Base-by-base conservation (phyloP, 2,329 filamentous ascomycete species). In the Fusarium sp. region DNA sequence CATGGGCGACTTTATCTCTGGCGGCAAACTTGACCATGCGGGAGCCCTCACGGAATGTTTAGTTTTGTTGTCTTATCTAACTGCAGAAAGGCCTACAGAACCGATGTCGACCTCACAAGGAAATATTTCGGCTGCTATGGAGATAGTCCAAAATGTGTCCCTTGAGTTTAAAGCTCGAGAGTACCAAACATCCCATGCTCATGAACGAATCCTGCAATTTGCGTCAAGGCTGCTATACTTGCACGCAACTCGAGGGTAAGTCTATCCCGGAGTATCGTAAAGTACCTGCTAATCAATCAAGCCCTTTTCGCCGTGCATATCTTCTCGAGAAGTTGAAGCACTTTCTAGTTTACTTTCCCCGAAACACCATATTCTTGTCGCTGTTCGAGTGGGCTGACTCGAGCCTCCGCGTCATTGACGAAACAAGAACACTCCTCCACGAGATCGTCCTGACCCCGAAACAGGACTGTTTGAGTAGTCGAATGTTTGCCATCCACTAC, bases 381-480 rank as follows among this genome's bases (percentile, higher is more conserved):
- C 77, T 95, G 0, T 90, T 90, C 63, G 84, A 88, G n/a, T 91
- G 88, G 80, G 88, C 91, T 61, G 89, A 94, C 72, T 81, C 86
- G 2, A 85, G 88, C 7, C 85, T 92, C 39, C 85, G 88, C 24
- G 83, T 95, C 50, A 85, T 92, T 60, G 91, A 96, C 67, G 89
- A 91, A 15, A 85, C 96, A 19, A 87, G 91, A n/a, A 80, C 84
- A 6, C 76, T 91, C 8, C 78, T 93, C 10, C 76, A 82, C 19
- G 80, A 82, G 72, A 82, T 82, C 70, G 75, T 86, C 0, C 74
- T 84, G 3, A 63, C 72, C 6, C 65, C 71, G 13, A 45, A 56
- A 7, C 73, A 79, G 47, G 81, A 83, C 68, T 76, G 76, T 36
- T 61, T 82, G 11, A 74, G 74, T 60, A 80, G 74, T 61, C 79